Evolutionary conservation across 2,329 filamentous ascomycete genomes (phyloP).

Genomic region (Tympanopsis confertula): DNA sequence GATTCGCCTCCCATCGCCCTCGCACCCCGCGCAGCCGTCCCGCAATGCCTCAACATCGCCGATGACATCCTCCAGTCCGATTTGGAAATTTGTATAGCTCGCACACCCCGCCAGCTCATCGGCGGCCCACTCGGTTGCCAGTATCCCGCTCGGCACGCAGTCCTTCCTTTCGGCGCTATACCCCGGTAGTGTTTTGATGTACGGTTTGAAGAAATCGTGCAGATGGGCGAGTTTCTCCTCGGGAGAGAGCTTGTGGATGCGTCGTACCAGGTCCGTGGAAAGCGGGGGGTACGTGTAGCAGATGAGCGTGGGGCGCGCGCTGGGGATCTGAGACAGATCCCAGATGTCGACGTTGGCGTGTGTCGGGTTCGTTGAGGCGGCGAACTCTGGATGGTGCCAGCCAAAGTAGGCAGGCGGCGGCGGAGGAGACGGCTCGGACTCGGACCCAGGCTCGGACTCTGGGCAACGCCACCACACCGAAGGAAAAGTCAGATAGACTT

Average conservation of each 20-base stretch:
- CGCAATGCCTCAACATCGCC: neutral
- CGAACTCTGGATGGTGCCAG: no score
- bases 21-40: neutral
- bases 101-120: neutral
- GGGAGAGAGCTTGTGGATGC: neutral
- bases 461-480: no score
- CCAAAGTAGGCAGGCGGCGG: no score
- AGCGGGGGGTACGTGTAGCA: neutral
- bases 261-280: neutral
- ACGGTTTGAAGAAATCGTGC: neutral
- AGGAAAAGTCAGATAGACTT: no score
- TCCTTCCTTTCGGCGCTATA: neutral
- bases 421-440: no score
- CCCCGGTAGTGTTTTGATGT: neutral
- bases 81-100: neutral
- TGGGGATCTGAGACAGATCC: no score
- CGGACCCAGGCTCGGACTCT: no score
- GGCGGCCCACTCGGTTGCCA: neutral
- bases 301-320: neutral
- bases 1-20: no score
- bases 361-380: no score
- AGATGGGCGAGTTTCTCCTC: neutral
- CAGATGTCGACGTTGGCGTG: no score
- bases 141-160: neutral
- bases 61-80: neutral